These are phyloP conservation scores for Radiomyces spectabilis DNA, from an alignment of 192 early-diverging fungal species.

Conservation along the genomic window DNA sequence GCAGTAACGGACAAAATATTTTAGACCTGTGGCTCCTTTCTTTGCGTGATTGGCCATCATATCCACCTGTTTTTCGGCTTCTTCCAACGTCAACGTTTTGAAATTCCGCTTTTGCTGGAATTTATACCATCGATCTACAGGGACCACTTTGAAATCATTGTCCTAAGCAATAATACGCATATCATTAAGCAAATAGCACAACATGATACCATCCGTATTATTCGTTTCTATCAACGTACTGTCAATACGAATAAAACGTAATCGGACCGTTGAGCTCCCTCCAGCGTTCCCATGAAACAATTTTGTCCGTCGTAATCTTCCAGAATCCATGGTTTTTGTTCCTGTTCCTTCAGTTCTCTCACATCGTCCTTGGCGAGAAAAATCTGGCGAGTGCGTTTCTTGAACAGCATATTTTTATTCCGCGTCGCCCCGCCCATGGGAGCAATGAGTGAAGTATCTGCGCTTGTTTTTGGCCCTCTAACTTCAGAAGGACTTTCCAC, in stretches of 20 bases:
- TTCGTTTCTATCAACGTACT: no score
- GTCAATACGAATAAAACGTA: slow-evolving; percentile 70
- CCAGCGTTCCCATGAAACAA: slow-evolving; percentile 57
- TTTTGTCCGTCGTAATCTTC: slow-evolving; percentile 68
- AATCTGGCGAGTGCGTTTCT: slow-evolving; percentile 73
- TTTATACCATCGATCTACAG: slow-evolving; percentile 68
- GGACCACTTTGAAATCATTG: slow-evolving; percentile 71
- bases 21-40: no score
- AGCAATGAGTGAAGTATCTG: slow-evolving; percentile 61
- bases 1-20: no score
- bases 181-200: no score
- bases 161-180: slow-evolving; percentile 26
- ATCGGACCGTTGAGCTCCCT: slow-evolving; percentile 62
- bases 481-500: neutral
- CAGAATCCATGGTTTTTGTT: slow-evolving; percentile 68
- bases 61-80: slow-evolving; percentile 68
- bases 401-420: slow-evolving; percentile 75
- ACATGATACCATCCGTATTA: no score
- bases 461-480: slow-evolving; percentile 35
- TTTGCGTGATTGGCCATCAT: no score
- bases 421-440: slow-evolving; percentile 66
- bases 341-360: slow-evolving; percentile 64
- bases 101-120: slow-evolving; percentile 62
- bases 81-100: slow-evolving; percentile 57
- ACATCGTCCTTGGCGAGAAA: slow-evolving; percentile 66